Percentiles rank a stretch among this genome's conserved stretches.
phyloP scores from a whole-genome alignment of 768 basidiomycete species.

The Xerocomellus intermedius region DNA sequence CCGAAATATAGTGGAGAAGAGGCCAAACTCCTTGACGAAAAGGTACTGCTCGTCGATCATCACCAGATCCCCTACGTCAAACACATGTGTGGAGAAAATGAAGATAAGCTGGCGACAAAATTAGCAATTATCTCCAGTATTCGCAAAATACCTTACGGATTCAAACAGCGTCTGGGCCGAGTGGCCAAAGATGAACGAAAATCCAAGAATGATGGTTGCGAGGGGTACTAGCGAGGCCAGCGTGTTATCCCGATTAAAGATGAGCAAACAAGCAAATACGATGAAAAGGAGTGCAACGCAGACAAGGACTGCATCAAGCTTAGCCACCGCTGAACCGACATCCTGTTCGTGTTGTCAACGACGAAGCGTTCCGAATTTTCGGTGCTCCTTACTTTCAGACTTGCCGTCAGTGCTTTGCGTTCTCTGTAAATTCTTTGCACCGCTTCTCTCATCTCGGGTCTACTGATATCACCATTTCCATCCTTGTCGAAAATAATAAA shows the following conservation, averaged over 20 bases:
- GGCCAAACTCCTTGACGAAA: conserved; percentile 69
- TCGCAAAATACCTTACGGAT: conserved; percentile 46
- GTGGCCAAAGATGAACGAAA: conserved; percentile 83
- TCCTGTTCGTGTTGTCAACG: conserved; percentile 43
- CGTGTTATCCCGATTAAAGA: conserved; percentile 68
- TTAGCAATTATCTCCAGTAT: background rate
- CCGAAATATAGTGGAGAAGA: conserved; percentile 76
- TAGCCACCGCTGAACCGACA: conserved; percentile 68
- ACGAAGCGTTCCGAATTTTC: background rate
- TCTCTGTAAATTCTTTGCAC: conserved; percentile 80
- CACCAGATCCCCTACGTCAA: conserved; percentile 79
- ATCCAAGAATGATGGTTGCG: conserved; percentile 77
- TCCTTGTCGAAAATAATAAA: conserved; percentile 77
- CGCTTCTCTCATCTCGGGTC: conserved; percentile 78
- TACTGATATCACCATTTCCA: conserved; percentile 78
- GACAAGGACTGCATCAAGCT: conserved; percentile 74
- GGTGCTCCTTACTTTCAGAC: conserved; percentile 54
- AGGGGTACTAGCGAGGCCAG: conserved; percentile 73
- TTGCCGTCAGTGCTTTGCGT: conserved; percentile 65
- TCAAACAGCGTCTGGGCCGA: conserved; percentile 78
- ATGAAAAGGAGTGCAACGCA: conserved; percentile 54
- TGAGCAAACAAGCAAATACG: conserved; percentile 68
- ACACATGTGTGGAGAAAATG: conserved; percentile 85
- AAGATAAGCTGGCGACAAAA: conserved; percentile 61
- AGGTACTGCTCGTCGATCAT: conserved; percentile 61